Percentiles rank a stretch among this genome's conserved stretches.
Evolutionary conservation across 2,329 filamentous ascomycete genomes (phyloP).

Genomic region (Trichoderma sp.): DNA sequence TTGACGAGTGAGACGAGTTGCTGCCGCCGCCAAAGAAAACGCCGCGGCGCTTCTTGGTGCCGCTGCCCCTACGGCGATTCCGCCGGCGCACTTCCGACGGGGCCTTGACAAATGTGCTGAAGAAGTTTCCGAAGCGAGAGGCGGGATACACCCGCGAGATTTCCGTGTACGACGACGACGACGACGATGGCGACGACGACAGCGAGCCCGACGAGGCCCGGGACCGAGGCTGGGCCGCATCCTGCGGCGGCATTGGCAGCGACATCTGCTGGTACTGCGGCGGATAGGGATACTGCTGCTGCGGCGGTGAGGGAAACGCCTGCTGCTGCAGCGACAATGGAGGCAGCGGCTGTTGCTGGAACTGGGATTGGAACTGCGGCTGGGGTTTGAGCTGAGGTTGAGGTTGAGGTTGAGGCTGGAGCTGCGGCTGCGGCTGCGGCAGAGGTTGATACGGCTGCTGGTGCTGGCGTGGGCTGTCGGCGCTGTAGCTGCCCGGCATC

Average conservation of each 20-base stretch:
- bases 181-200: slow-evolving; percentile 44
- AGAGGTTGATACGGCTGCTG: slow-evolving; percentile 4
- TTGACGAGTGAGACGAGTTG: slow-evolving; percentile 64
- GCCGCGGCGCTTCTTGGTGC: slow-evolving; percentile 49
- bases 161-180: slow-evolving; percentile 60
- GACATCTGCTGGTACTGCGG: neutral
- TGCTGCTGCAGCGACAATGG: slow-evolving; percentile 13
- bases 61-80: slow-evolving; percentile 37
- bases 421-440: slow-evolving; percentile 22
- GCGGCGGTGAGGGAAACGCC: slow-evolving; percentile 22
- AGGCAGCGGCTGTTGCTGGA: neutral
- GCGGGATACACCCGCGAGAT: slow-evolving; percentile 56
- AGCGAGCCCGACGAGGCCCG: slow-evolving; percentile 39
- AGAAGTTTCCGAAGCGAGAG: slow-evolving; percentile 50
- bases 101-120: slow-evolving; percentile 61
- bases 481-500: slow-evolving; percentile 13
- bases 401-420: slow-evolving; percentile 10
- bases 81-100: slow-evolving; percentile 53
- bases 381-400: slow-evolving; percentile 15
- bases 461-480: slow-evolving; percentile 16
- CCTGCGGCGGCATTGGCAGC: slow-evolving; percentile 11
- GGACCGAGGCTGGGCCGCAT: slow-evolving; percentile 20
- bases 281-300: slow-evolving; percentile 21
- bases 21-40: slow-evolving; percentile 54
- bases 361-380: neutral